Conservation (phyloP, 306 rosid genomes). For the Lathyrus aphaca region DNA sequence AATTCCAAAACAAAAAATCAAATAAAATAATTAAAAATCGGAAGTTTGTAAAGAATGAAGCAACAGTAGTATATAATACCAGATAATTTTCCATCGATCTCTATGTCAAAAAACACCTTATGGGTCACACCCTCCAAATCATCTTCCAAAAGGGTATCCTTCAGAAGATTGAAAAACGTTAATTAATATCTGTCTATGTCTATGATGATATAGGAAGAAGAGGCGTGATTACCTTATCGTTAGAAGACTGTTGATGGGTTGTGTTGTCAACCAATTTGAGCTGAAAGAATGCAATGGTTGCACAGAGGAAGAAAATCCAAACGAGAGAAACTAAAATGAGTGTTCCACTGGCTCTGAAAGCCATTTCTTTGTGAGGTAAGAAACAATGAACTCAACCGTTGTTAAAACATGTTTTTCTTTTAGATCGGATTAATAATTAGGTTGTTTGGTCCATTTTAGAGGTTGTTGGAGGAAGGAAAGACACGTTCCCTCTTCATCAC, state of each 20-base stretch:
- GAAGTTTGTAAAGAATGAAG: slow-evolving; percentile 17
- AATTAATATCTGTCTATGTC: neutral
- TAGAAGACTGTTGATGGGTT: slow-evolving; percentile 3
- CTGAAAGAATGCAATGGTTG: slow-evolving; percentile 51
- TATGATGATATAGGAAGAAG: neutral
- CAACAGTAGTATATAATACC: slow-evolving; percentile 27
- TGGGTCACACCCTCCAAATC: slow-evolving; percentile 51
- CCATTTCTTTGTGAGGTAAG: slow-evolving; percentile 32
- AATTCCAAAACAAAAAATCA: slow-evolving; percentile 16
- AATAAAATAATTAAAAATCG: slow-evolving; percentile 18
- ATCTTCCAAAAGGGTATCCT: slow-evolving; percentile 40
- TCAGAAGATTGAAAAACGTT: slow-evolving; percentile 10
- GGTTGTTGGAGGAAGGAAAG: neutral
- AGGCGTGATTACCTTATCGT: slow-evolving; percentile 2
- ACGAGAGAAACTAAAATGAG: slow-evolving; percentile 17
- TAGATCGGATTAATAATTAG: slow-evolving; percentile 31
- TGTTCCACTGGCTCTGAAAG: slow-evolving; percentile 32
- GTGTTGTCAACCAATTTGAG: slow-evolving; percentile 43
- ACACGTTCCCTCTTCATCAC: too few relatives aligned
- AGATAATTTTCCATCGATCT: slow-evolving; percentile 43
- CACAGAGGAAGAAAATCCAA: slow-evolving; percentile 52
- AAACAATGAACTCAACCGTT: neutral
- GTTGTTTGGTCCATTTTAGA: neutral
- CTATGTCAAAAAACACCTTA: slow-evolving; percentile 49
- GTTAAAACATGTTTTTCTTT: neutral